phyloP scores from a whole-genome alignment of 345 rosid species.

The Viola odorata region DNA sequence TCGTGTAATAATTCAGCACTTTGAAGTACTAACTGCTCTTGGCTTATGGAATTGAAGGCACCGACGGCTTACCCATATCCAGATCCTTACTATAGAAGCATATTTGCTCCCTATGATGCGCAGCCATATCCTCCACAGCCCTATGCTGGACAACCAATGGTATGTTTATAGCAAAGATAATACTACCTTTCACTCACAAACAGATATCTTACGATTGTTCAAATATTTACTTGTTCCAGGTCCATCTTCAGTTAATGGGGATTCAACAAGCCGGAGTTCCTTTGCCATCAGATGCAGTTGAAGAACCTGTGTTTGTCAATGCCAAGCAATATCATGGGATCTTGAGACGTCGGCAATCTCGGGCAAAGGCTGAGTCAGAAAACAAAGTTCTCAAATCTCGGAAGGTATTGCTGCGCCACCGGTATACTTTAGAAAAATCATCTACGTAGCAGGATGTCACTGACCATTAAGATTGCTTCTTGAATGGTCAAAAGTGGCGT shows the following conservation, averaged over 20 bases:
- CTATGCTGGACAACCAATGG: slow-evolving; percentile 75
- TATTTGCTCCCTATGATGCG: slow-evolving; percentile 77
- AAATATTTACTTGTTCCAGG: slow-evolving; percentile 35
- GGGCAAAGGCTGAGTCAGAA: slow-evolving; percentile 89
- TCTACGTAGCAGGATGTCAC: too few species aligned
- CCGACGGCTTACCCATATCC: slow-evolving; percentile 80
- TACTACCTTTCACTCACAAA: too few species aligned
- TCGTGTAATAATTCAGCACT: slow-evolving; percentile 4
- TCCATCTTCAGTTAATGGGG: slow-evolving; percentile 92
- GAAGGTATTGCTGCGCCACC: slow-evolving; percentile 41
- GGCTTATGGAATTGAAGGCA: slow-evolving; percentile 44
- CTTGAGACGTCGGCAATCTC: slow-evolving; percentile 86
- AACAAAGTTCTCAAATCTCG: slow-evolving; percentile 60
- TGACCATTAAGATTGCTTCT: too few species aligned
- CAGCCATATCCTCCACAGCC: slow-evolving; percentile 72
- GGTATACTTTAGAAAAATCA: too few species aligned
- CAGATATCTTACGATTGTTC: neutral
- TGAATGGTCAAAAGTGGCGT: neutral
- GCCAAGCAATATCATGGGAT: slow-evolving; percentile 98
- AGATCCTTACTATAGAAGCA: slow-evolving; percentile 90
- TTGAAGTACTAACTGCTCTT: slow-evolving; percentile 20
- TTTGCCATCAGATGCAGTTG: slow-evolving; percentile 82
- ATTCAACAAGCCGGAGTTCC: slow-evolving; percentile 98
- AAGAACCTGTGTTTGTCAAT: slow-evolving; percentile 96
- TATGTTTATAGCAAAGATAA: slow-evolving; percentile 1